Base-by-base conservation (phyloP, 2,329 filamentous ascomycete species). In the Chrysosporium keratinophilum region DNA sequence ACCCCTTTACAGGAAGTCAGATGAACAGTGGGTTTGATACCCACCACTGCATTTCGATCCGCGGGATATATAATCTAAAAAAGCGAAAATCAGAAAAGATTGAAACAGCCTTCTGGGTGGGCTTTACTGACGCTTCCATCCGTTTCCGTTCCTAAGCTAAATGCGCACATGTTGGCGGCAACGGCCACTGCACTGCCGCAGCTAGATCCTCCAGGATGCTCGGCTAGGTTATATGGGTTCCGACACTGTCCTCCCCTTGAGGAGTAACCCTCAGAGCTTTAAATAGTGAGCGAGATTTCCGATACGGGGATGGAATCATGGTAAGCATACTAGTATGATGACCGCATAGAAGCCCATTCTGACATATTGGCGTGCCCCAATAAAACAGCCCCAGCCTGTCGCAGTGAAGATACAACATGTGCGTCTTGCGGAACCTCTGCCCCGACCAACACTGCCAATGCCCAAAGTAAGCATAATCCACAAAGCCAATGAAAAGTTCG, bases 1-100 rank as follows among this genome's bases (percentile, higher is more conserved):
- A 83, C 76, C 15, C 74, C 80, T 17, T 70, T 74, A 14, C 83
- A 73, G 7, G 84, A 87, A 0, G 83, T 87, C 49, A 87, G 67
- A 0, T 85, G 85, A 5, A 88, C 82, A 1, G 84, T 88, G 1
- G 85, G 84, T 68, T 88, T 89, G 65, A 89, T 78, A 2, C 85
- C 85, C 1, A 88, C 83, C 1, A 89, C 64, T 1, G 75, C 77
- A 62, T 85, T 87, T 3, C 83, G 73, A 64, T 84, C 78, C 0
- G 85, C 84, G 0, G 86, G 86, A 64, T 80, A 83, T 62, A 88
- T 87, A 14, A 89, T 76, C 71, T 56, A 37, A 2, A 19, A 12
- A 7, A 6, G 1, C 17, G 35, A 45, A n/a, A 19, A 15, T 43
- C 1, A 43, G 9, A 20, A 1, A n/a, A 42, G 17, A n/a, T n/a